Percentiles rank a stretch among this genome's conserved stretches.
Conservation (phyloP, 768 basidiomycete genomes). For the Tricholoma hemisulphureum region DNA sequence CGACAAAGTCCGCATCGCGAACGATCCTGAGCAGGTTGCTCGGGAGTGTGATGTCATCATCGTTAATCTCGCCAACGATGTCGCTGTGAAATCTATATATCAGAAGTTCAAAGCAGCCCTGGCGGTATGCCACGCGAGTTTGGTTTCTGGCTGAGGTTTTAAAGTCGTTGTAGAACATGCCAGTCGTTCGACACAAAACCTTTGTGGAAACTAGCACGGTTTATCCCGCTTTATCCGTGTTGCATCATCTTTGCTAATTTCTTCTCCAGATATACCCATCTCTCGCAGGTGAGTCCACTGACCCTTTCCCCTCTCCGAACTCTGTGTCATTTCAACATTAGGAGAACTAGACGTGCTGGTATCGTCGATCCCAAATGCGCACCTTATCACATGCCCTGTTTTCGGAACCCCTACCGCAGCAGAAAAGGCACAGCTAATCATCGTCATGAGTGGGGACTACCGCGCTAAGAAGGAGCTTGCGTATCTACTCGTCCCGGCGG, state of each 20-base stretch:
- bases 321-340: conserved; percentile 18
- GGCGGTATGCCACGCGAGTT: conserved; percentile 38
- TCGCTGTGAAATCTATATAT: conserved; percentile 64
- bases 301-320: neutral
- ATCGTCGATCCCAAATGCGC: conserved; percentile 54
- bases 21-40: conserved; percentile 57
- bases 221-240: neutral
- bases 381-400: conserved; percentile 74
- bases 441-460: conserved; percentile 80
- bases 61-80: conserved; percentile 72
- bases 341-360: conserved; percentile 71
- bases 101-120: conserved; percentile 57
- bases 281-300: conserved; percentile 40
- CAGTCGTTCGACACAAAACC: conserved; percentile 57
- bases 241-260: conserved; percentile 3
- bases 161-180: conserved; percentile 32
- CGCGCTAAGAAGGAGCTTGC: conserved; percentile 78
- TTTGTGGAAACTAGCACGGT: conserved; percentile 88
- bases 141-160: conserved; percentile 4
- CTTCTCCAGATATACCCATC: conserved; percentile 51
- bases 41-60: conserved; percentile 72
- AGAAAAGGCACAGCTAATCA: conserved; percentile 60
- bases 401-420: conserved; percentile 73
- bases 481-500: conserved; percentile 73
- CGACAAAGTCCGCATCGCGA: conserved; percentile 53